phyloP scores from a whole-genome alignment of 306 rosid genomes.

The Begonia peltatifolia region DNA sequence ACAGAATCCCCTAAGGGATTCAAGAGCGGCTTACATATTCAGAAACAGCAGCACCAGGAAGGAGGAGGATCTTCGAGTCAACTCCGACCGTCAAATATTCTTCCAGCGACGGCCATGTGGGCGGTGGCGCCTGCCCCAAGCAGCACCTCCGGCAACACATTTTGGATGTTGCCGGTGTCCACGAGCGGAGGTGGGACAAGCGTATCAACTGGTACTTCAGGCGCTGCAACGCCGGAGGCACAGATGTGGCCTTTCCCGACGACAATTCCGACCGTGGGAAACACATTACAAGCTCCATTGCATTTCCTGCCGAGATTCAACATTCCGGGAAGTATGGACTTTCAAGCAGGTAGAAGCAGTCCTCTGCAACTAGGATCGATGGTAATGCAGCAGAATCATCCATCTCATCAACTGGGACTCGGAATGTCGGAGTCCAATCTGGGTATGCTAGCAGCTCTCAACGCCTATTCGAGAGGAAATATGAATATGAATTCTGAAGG shows the following conservation, averaged over 20 bases:
- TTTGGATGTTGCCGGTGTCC: conserved; percentile 75
- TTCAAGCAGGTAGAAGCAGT: conserved; percentile 38
- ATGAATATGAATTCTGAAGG: conserved; percentile 45
- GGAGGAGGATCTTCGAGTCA: conserved; percentile 31
- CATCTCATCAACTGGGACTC: conserved; percentile 31
- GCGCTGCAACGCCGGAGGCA: conserved; percentile 25
- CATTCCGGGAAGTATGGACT: conserved; percentile 33
- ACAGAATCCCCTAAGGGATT: conserved; percentile 10
- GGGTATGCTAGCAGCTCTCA: conserved; percentile 78
- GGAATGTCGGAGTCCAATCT: conserved; percentile 70
- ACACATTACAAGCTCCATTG: conserved; percentile 39
- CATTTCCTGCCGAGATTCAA: conserved; percentile 76
- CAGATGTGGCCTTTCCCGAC: conserved; percentile 80
- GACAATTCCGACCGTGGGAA: conserved; percentile 13
- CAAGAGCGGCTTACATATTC: conserved; percentile 20
- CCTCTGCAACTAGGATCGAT: conserved; percentile 64
- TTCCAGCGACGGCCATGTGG: conserved; percentile 75
- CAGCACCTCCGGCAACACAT: conserved; percentile 49
- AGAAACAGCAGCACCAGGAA: conserved; percentile 17
- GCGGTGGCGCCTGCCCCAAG: conserved; percentile 45
- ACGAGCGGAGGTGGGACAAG: conserved; percentile 20
- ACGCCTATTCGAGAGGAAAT: conserved; percentile 58
- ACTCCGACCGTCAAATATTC: conserved; percentile 32
- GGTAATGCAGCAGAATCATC: conserved; percentile 35
- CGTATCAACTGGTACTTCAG: conserved; percentile 10